Conservation (phyloP, 129 eudicot species). For the carrot (Daucus carota) region DNA sequence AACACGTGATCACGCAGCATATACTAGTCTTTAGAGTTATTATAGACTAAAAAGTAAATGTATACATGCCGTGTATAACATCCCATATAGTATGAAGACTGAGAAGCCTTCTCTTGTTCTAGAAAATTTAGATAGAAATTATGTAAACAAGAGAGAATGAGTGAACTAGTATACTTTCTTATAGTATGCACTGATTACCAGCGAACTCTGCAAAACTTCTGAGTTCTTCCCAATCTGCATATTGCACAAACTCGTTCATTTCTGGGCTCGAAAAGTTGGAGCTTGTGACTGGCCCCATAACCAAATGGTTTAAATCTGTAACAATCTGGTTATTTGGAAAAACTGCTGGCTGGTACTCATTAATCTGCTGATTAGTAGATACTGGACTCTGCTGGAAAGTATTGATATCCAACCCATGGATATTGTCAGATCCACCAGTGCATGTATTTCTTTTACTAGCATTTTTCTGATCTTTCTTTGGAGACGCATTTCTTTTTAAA, state of each 20-base stretch:
- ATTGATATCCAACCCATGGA: slow-evolving; percentile 40
- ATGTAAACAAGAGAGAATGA: neutral
- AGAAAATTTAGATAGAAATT: neutral
- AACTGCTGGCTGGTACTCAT: neutral
- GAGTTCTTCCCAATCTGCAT: slow-evolving; percentile 68
- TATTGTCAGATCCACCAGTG: slow-evolving; percentile 51
- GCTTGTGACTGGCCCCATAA: slow-evolving; percentile 11
- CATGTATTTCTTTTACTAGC: slow-evolving; percentile 25
- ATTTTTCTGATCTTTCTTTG: slow-evolving; percentile 32
- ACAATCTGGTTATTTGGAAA: neutral
- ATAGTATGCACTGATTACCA: slow-evolving; percentile 15
- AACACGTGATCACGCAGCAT: neutral
- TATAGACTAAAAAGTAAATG: neutral
- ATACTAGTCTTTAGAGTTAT: neutral
- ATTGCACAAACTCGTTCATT: slow-evolving; percentile 39
- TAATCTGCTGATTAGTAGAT: neutral
- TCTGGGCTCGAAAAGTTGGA: slow-evolving; percentile 32
- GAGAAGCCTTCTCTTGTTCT: neutral
- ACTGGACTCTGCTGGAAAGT: slow-evolving; percentile 26
- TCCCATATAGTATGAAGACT: neutral
- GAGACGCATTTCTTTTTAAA: slow-evolving; percentile 39
- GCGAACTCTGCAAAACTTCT: slow-evolving; percentile 52
- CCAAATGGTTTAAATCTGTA: slow-evolving; percentile 17
- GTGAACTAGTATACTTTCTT: neutral
- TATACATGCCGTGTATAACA: neutral